phyloP scores from a whole-genome alignment of 78 protist genomes.

The Speleostelium caveatum region DNA sequence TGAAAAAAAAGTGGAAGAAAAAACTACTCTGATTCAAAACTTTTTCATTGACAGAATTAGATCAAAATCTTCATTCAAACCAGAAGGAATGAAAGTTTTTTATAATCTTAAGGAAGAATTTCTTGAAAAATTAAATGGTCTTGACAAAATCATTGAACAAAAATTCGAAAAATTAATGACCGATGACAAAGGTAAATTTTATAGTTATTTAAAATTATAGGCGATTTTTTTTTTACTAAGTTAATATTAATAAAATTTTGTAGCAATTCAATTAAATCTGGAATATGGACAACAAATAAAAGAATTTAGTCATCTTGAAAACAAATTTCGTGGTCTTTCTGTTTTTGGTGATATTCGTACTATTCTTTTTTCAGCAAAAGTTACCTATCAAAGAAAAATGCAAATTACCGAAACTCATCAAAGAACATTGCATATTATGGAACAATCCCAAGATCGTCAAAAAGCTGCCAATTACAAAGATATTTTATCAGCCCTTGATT shows the following conservation, averaged over 20 bases:
- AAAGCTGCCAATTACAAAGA: not conserved
- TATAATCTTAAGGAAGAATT: conserved; percentile 1
- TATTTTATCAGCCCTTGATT: not conserved
- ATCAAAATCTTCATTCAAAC: conserved; percentile 10
- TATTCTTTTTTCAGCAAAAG: not conserved
- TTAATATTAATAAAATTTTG: not conserved
- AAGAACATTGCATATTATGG: too few species aligned
- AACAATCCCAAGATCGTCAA: not conserved
- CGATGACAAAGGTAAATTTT: not conserved
- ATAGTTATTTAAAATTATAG: not conserved
- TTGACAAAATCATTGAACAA: not conserved
- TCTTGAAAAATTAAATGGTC: not conserved
- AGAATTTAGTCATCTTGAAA: conserved; percentile 9
- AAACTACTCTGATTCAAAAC: not conserved
- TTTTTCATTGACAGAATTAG: not conserved
- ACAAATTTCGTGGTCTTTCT: conserved; percentile 5
- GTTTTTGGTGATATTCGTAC: conserved; percentile 15
- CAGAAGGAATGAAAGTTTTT: not conserved
- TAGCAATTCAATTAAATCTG: not conserved
- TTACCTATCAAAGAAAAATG: not conserved
- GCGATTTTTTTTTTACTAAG: not conserved
- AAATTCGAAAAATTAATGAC: not conserved
- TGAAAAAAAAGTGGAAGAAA: conserved; percentile 2
- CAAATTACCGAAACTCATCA: not conserved
- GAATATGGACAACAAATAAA: not conserved